These are phyloP conservation scores for Blastosporella zonata DNA, from an alignment of 1,284 basidiomycete genomes.

Conservation along the genomic window DNA sequence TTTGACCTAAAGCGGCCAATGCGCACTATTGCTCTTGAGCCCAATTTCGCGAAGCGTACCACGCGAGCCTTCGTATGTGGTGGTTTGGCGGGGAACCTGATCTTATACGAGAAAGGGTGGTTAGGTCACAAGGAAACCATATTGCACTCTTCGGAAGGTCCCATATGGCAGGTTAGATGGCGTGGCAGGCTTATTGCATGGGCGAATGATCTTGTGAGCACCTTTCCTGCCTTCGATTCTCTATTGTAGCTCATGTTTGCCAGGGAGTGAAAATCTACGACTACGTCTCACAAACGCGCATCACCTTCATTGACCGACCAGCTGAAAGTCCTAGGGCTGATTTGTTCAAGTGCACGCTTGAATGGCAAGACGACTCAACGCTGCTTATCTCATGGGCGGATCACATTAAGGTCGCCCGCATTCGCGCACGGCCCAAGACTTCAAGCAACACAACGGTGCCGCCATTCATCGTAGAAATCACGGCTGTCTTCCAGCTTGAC, in stretches of 20 bases:
- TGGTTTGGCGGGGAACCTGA: slow-evolving; percentile 86
- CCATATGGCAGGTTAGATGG: slow-evolving; percentile 94
- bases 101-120: slow-evolving; percentile 95
- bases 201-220: slow-evolving; percentile 86
- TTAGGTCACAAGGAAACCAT: slow-evolving; percentile 90
- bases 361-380: slow-evolving; percentile 91
- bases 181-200: slow-evolving; percentile 86
- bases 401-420: slow-evolving; percentile 86
- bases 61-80: slow-evolving; percentile 91
- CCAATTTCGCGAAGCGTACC: slow-evolving; percentile 80
- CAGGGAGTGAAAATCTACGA: slow-evolving; percentile 96
- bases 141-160: slow-evolving; percentile 88
- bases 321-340: slow-evolving; percentile 84
- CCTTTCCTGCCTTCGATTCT: neutral
- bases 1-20: slow-evolving; percentile 95
- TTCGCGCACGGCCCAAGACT: slow-evolving; percentile 61
- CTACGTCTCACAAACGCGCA: slow-evolving; percentile 71
- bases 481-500: slow-evolving; percentile 90
- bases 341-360: slow-evolving; percentile 87
- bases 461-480: slow-evolving; percentile 79
- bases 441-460: slow-evolving; percentile 41
- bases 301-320: slow-evolving; percentile 87
- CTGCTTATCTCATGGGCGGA: slow-evolving; percentile 95
- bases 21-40: slow-evolving; percentile 88
- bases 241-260: neutral